Conservation (phyloP, 2,329 filamentous ascomycete species). For the Aaosphaeria pasadenensis region DNA sequence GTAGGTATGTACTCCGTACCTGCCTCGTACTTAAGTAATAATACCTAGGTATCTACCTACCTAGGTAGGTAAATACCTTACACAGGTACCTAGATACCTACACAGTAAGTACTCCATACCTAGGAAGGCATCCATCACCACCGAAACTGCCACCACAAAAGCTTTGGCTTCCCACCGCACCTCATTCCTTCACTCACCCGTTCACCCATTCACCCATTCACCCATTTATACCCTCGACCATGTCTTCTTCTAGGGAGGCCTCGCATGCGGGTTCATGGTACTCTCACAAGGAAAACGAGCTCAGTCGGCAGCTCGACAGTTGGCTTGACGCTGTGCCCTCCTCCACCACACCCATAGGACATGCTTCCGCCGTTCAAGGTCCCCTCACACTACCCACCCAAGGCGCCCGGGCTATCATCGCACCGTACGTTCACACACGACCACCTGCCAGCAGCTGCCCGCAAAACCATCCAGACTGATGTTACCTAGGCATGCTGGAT, state of each 20-base stretch:
- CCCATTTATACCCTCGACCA: too few relatives aligned
- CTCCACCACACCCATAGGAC: conserved; percentile 59
- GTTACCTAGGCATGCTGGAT: conserved; percentile 78
- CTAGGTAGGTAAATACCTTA: too few relatives aligned
- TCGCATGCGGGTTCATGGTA: conserved; percentile 92
- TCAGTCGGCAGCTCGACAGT: conserved; percentile 67
- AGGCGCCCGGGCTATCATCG: conserved; percentile 81
- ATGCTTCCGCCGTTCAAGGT: conserved; percentile 38
- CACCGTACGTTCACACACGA: conserved; percentile 64
- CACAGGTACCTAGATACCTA: too few relatives aligned
- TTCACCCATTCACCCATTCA: neutral
- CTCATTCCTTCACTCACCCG: neutral
- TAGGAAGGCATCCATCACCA: too few relatives aligned
- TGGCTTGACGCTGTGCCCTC: conserved; percentile 72
- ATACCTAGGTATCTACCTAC: too few relatives aligned
- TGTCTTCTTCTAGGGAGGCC: conserved; percentile 49
- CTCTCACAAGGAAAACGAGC: conserved; percentile 54
- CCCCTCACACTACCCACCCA: conserved; percentile 59
- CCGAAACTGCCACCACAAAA: conserved; percentile 13
- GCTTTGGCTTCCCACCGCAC: conserved; percentile 5
- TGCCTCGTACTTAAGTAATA: too few relatives aligned
- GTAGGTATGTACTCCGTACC: too few relatives aligned
- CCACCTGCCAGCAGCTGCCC: too few relatives aligned
- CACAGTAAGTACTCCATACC: too few relatives aligned
- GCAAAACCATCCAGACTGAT: conserved; percentile 19